Percentiles rank a stretch among this genome's conserved stretches.
Evolutionary conservation across 2,329 filamentous ascomycete genomes (phyloP).

Genomic region (Didymellaceae sp.): DNA sequence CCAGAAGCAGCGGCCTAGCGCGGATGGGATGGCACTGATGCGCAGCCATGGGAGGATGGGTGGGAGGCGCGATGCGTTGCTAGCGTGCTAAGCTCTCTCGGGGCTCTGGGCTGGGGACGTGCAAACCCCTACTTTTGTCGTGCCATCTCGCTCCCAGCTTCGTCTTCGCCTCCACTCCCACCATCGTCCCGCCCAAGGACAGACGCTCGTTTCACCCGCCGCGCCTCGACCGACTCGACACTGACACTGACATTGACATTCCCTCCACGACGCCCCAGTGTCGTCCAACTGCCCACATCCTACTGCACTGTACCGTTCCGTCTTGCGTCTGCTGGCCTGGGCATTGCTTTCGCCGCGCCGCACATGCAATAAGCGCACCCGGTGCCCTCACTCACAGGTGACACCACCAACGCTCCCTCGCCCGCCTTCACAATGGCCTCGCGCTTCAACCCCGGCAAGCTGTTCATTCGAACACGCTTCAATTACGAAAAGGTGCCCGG

Average conservation of each 20-base stretch:
- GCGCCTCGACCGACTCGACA: conserved; percentile 8
- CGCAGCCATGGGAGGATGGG: no score
- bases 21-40: no score
- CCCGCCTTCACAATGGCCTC: conserved; percentile 38
- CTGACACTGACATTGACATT: conserved; percentile 6
- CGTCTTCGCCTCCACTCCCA: conserved; percentile 16
- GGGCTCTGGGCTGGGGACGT: no score
- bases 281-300: neutral
- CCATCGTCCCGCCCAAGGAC: conserved; percentile 23
- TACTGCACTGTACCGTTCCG: no score
- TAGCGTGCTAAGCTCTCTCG: conserved; percentile 8
- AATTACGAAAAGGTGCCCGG: conserved; percentile 56
- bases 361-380: conserved; percentile 41
- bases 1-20: conserved; percentile 13
- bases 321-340: no score
- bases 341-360: conserved; percentile 30
- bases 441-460: conserved; percentile 54
- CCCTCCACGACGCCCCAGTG: conserved; percentile 14
- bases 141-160: conserved; percentile 14
- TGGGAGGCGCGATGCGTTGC: neutral
- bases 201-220: conserved; percentile 39
- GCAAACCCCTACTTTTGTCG: no score
- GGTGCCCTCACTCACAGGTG: conserved; percentile 11
- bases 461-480: conserved; percentile 53
- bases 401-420: conserved; percentile 8